Evolutionary conservation across 2,329 filamentous ascomycete genomes (phyloP), one percentile per base, ranked within the genome.

Genomic region (Rhynchosporium agropyri): DNA sequence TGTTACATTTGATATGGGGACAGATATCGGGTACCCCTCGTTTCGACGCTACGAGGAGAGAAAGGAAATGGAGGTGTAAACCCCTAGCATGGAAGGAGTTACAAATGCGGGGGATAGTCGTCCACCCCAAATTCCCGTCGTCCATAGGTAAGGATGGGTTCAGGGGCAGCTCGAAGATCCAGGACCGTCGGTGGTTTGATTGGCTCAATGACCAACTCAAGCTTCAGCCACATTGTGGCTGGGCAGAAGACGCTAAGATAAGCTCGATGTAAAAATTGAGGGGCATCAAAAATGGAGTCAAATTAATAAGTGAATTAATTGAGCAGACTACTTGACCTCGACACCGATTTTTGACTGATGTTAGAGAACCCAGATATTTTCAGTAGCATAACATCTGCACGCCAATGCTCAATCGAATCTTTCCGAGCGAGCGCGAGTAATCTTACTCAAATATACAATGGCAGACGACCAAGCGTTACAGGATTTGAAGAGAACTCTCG

Each of bases 401-500:
- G 33, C 6, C 6, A 36, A 36, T 10, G 9, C 1, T 10, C 33
- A 5, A 36, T 36, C 33, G 33, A 36, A 5, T 6, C 33, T 36
- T 36, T 36, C 33, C 33, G 33, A 36, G 33, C 33, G 33, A 10
- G 33, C 33, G 33, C 33, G 9, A 36, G 5, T 10, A 10, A 36
- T 10, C 5, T 6, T 36, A 6, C 33, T 36, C 33, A 36, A 36
- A 36, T 36, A 6, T 10, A 61, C 45, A 6, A 73, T 73, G 72
- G 51, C 65, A 13, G 66, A 65, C 15, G 51, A 63, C 9, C 28
- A 64, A 13, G 69, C 69, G 46, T 56, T 67, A 5, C 64, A 63
- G 58, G 68, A 72, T 31, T 65, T 74, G 46, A 73, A 75, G 61
- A 68, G 67, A 48, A 64, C 68, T 42, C 56, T 67, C 0, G 68